These are phyloP conservation scores for Microbotryum lychnidis-dioicae DNA, from an alignment of 1,284 basidiomycete species.

Conservation along the genomic window DNA sequence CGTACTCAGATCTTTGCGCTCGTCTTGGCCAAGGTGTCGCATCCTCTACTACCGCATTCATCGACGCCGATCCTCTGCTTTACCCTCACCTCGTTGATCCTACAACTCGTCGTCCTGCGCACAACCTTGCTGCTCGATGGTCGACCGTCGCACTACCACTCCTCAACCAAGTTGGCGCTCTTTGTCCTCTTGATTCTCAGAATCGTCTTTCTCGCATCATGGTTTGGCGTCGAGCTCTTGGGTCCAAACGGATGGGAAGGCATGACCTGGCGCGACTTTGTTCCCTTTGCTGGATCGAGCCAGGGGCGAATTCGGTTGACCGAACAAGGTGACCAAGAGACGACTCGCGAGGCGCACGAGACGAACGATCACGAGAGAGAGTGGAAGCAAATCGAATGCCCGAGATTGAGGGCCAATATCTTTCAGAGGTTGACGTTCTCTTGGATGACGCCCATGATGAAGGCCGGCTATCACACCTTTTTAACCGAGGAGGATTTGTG, in stretches of 20 bases:
- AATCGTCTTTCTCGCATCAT: slow-evolving; percentile 49
- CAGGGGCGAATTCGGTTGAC: slow-evolving; percentile 3
- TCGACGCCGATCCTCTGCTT: slow-evolving; percentile 71
- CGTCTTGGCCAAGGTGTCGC: slow-evolving; percentile 19
- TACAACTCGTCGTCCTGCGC: slow-evolving; percentile 54
- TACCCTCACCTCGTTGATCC: slow-evolving; percentile 63
- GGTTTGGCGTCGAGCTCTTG: slow-evolving; percentile 61
- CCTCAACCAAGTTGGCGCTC: slow-evolving; percentile 39
- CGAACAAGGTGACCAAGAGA: slow-evolving; percentile 28
- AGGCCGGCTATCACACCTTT: slow-evolving; percentile 35
- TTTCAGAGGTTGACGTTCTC: slow-evolving; percentile 57
- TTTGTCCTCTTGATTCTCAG: slow-evolving; percentile 49
- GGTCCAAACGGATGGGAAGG: slow-evolving; percentile 52
- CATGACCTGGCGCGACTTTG: slow-evolving; percentile 23
- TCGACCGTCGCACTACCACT: slow-evolving; percentile 25
- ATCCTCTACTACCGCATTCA: slow-evolving; percentile 42
- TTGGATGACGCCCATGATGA: slow-evolving; percentile 64
- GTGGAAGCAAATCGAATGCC: slow-evolving; percentile 55
- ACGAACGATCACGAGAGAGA: slow-evolving; percentile 18
- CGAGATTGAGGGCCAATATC: slow-evolving; percentile 70
- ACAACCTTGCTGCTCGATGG: slow-evolving; percentile 43
- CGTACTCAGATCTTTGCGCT: slow-evolving; percentile 20
- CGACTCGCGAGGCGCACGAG: background rate
- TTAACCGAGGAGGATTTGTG: slow-evolving; percentile 42
- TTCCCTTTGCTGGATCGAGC: slow-evolving; percentile 27